Base-by-base conservation (phyloP, 2,329 filamentous ascomycete species). In the Penicillium sp. region DNA sequence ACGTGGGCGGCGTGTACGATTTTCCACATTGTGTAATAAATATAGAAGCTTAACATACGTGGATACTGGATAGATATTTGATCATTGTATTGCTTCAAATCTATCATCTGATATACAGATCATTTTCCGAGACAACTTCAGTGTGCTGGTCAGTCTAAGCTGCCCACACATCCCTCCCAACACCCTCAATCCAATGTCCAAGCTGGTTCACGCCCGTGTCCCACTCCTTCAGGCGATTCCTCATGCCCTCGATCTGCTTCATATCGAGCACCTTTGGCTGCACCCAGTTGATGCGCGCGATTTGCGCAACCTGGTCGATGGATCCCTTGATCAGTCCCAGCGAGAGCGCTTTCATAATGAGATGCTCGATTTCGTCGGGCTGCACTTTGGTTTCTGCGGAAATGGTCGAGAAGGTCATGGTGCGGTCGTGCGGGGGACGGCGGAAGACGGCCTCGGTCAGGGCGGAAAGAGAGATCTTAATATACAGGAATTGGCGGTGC, bases 271-370 rank as follows among this genome's bases (percentile, higher is more conserved):
- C 92, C 83, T 97, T 97, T 21, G 94, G 94, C 78, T 99, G 94
- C 58, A 99, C 94, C 94, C 94, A 99, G 68, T 93, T 93, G 75
- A 99, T 97, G 71, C 92, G 86, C 45, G 94, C 94, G 64, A 97
- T 86, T 74, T 92, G 88, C 48, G 91, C 91, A 30, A 99, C 94
- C 77, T 99, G 93, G 73, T 99, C 94, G 66, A 99, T 97, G 56
- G 89, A 94, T 47, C 94, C 94, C 64, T 88, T 84, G 64, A 99
- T 79, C 64, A 99, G 79, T 0, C 94, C 94, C 65, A 99, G 76
- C 69, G 92, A 97, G 66, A 99, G 77, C n/a, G 94, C 94, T 81
- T 97, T 97, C 94, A 99, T 99, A 67, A 99, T 89, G 62, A 99
- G 79, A 73, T 97, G 93, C 81, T 99, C 94, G 65, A 99, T 97